A percentile compares a stretch with the other conserved stretches of the same genome.
Conservation (phyloP, 306 rosid genomes). For the Amphicarpaea edgeworthii region DNA sequence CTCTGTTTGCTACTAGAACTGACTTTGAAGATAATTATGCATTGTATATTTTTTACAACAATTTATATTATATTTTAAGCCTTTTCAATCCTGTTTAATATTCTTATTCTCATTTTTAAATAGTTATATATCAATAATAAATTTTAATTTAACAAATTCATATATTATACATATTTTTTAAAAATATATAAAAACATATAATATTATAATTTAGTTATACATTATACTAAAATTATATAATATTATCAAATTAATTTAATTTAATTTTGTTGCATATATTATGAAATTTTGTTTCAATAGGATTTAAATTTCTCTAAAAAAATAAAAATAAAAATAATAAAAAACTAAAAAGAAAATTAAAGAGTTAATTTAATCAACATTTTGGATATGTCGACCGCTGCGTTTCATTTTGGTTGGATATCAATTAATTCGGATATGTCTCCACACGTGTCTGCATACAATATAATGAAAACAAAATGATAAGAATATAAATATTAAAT, state of each 20-base stretch:
- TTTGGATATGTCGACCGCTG: too few relatives aligned
- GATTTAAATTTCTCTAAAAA: background rate
- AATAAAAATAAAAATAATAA: too few relatives aligned
- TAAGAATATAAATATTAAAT: background rate
- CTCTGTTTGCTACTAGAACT: too few relatives aligned
- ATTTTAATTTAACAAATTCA: background rate
- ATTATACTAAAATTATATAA: background rate
- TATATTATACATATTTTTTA: background rate
- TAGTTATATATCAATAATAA: background rate
- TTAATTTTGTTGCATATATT: background rate
- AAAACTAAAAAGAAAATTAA: too few relatives aligned
- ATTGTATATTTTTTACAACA: too few relatives aligned
- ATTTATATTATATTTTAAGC: background rate
- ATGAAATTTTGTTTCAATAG: background rate
- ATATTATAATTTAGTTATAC: background rate
- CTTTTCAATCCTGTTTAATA: background rate
- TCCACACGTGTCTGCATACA: background rate
- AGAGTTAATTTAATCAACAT: background rate
- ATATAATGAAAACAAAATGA: background rate
- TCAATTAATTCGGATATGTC: background rate
- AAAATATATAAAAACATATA: background rate
- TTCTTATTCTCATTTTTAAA: background rate
- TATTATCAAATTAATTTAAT: background rate
- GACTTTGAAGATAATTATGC: background rate
- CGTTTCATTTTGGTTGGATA: background rate